Evolutionary conservation across 495 filamentous ascomycete species (phyloP), one percentile per base, ranked within the genome.

Genomic region (Lophiotrema nucula): DNA sequence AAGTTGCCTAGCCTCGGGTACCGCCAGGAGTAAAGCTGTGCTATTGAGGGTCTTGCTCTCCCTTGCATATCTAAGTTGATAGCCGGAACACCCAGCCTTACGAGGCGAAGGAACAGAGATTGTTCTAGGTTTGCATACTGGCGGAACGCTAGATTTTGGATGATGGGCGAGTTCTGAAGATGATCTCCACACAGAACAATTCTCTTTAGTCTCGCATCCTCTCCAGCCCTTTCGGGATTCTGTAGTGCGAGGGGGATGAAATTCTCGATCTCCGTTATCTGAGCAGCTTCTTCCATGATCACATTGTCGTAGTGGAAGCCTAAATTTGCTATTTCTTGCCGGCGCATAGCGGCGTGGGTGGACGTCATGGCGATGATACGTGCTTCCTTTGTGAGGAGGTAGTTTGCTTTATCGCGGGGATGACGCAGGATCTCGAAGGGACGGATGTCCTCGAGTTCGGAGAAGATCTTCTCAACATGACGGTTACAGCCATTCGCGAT

Each of bases 231-330:
- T 67, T 86, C 84, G 18, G 86, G 82, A 38, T 88, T 89, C 69
- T 99, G 93, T 66, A 99, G 78, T 31, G 90, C 89, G 6, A 95
- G 74, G 18, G 93, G 93, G 49, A 97, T 91, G 73, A 99, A 97
- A 66, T 89, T 95, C 67, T 97, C 95, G 39, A 97, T 88, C 69
- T 99, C 93, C 10, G 95, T 97, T 67, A 97, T 95, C 64, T 99
- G 93, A 19, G 93, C 93, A 2, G 93, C 91, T 76, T 99, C 93
- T 79, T 99, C 93, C 92, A 99, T 96, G 47, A 99, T 78, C 13
- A 99, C 88, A 62, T 96, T 97, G 73, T 97, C 92, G 64, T 97
- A 99, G 61, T 90, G 88, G 77, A 99, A 97, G 4, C 93, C 95
- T 41, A 97, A 79, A 18, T 82, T 79, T 0, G 89, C 86, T 65